Evolutionary conservation across 2,329 filamentous ascomycete genomes (phyloP), one percentile per base, ranked within the genome.

Genomic region (Fusarium equiseti): DNA sequence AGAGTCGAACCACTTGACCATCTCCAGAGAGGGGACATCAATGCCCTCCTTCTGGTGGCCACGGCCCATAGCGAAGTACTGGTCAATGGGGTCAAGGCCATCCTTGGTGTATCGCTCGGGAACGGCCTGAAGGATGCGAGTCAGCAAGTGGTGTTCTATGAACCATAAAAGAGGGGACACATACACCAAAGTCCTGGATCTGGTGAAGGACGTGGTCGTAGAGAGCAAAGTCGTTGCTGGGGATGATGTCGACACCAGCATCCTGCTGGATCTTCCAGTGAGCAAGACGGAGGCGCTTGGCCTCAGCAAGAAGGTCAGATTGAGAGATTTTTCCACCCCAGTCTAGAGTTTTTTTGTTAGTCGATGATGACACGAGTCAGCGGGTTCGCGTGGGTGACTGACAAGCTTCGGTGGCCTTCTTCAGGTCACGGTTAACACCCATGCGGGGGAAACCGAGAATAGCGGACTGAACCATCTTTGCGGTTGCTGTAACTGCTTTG

Each of bases 1-100:
- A 75, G 94, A 97, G 89, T 99, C 96, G 82, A 99, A 99, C 96
- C 96, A 99, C 89, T 99, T 99, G 79, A 99, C 96, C 96, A 99
- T 99, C 89, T 99, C 96, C 84, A 97, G 87, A 80, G 88, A 89
- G 77, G 95, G 94, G 75, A 98, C 96, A 84, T 99, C 96, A 77
- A 98, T 88, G 83, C 93, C 90, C 80, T 91, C 90, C 90, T 94
- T 97, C 87, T 99, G 96, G 86, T 97, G 95, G 81, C 96, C 96
- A 91, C 96, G 93, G 80, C 96, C 96, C 94, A 99, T 97, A 84
- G 96, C 96, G 81, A 99, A 99, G 91, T 98, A 98, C 87, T 97
- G 91, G 86, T 99, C 96, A 82, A 99, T 87, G 74, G 89, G 84
- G 84, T 95, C 86, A 75, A 99, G 93, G 78, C 91, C 91, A 86